These are phyloP conservation scores for Glycyrrhiza uralensis DNA, from an alignment of 306 rosid species.

Conservation along the genomic window DNA sequence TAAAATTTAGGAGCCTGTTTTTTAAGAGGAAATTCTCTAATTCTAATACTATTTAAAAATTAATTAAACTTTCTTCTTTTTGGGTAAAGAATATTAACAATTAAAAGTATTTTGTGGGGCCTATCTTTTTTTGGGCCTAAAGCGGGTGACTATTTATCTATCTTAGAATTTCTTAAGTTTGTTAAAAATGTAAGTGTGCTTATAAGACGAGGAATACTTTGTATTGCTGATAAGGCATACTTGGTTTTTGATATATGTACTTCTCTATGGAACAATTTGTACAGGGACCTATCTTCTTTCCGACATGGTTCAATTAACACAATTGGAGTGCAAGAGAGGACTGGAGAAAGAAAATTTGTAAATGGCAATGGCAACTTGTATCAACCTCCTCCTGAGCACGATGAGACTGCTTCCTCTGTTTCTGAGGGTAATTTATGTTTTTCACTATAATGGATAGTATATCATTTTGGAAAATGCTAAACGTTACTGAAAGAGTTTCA, in stretches of 20 bases:
- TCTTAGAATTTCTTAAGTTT: too few species aligned
- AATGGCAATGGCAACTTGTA: slow-evolving; percentile 39
- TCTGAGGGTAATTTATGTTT: slow-evolving; percentile 47
- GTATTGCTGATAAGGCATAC: background rate
- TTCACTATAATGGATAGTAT: background rate
- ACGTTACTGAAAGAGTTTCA: too few species aligned
- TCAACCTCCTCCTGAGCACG: slow-evolving; percentile 33
- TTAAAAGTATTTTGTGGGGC: too few species aligned
- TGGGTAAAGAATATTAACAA: too few species aligned
- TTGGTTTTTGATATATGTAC: background rate
- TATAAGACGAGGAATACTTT: background rate
- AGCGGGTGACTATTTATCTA: too few species aligned
- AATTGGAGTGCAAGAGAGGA: slow-evolving; percentile 25
- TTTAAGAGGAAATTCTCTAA: too few species aligned
- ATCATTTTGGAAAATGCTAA: background rate
- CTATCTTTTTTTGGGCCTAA: too few species aligned
- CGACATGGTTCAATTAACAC: slow-evolving; percentile 31
- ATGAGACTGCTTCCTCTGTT: slow-evolving; percentile 41
- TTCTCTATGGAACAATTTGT: slow-evolving; percentile 29
- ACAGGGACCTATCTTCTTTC: slow-evolving; percentile 52
- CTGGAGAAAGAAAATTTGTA: slow-evolving; percentile 19
- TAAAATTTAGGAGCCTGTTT: too few species aligned
- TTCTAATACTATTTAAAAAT: too few species aligned
- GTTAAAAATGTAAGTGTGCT: background rate
- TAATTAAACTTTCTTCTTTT: too few species aligned